Evolutionary conservation across 768 basidiomycete species (phyloP).

Genomic region (Lactarius tabidus): DNA sequence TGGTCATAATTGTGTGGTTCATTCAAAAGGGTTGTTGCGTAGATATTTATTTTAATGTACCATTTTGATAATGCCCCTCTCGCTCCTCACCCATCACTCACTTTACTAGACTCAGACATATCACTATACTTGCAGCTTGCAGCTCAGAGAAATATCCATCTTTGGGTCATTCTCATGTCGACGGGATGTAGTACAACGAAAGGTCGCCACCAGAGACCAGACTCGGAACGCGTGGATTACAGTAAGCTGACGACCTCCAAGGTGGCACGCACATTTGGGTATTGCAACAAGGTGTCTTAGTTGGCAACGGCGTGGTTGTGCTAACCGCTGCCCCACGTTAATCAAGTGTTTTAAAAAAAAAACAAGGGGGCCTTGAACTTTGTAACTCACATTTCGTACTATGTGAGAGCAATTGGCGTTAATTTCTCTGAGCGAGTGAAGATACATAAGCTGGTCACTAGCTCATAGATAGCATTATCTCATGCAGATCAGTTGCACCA

Average conservation of each 20-base stretch:
- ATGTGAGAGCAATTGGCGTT: neutral
- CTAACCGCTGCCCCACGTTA: too few relatives aligned
- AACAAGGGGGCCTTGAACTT: too few relatives aligned
- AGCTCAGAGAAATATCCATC: neutral
- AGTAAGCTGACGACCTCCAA: neutral
- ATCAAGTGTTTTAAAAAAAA: too few relatives aligned
- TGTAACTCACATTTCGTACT: too few relatives aligned
- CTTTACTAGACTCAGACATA: conserved; percentile 3
- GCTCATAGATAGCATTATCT: neutral
- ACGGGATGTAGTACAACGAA: neutral
- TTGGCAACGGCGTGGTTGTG: too few relatives aligned
- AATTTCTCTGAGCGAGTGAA: neutral
- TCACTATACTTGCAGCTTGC: neutral
- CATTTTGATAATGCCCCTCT: conserved; percentile 6
- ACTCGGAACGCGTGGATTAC: too few relatives aligned
- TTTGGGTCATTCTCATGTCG: neutral
- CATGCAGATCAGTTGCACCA: neutral
- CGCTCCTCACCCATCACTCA: conserved; percentile 8
- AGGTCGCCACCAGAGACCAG: neutral
- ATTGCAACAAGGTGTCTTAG: too few relatives aligned
- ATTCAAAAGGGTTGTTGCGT: neutral
- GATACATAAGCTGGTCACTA: neutral
- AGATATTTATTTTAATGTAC: conserved; percentile 8
- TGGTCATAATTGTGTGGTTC: neutral
- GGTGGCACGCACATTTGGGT: neutral